Evolutionary conservation across 257 asterid genomes (phyloP), one percentile per base, ranked within the genome.

Genomic region (Paulownia fortunei): DNA sequence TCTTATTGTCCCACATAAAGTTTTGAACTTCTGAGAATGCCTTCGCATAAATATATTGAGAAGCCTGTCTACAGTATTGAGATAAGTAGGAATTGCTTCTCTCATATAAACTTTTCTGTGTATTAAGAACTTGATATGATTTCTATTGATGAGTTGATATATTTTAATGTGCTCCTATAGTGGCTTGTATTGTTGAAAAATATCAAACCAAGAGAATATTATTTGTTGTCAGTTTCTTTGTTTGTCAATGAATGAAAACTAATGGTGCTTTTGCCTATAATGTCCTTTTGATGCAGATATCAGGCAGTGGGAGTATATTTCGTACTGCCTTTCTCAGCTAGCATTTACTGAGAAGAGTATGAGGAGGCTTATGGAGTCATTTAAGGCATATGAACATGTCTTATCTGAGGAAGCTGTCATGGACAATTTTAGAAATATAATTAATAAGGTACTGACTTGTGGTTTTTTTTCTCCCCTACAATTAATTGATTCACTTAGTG

Each of bases 261-360:
- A 46, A 26, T 13, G 56, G 59, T 49, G 37, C 78, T 74, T 76
- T 55, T 79, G 73, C 55, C 32, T 76, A 46, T 56, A 62, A 46
- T 69, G 36, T 34, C 34, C 60, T 76, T 80, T 76, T 67, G 49
- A 11, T 87, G 84, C 97, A 95, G 99, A 95, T 82, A 56, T 77
- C 68, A 89, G 76, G 88, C 93, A 91, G 82, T 92, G 96, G 94
- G 98, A 92, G 73, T 90, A 92, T 79, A 85, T 95, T 58, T 93
- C 99, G 24, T 95, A 95, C 85, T 95, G 99, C 86, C 97, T 95
- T 54, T 93, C 99, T 80, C 98, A 89, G 92, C 86, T 95, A 62
- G 82, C 99, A 30, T 93, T 87, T 80, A 91, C 96, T 24, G 99
- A 95, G 83, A 95, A 90, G 90, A 91, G 99, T 86, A 87, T 92